A percentile compares a stretch with the other conserved stretches of the same genome.
Evolutionary conservation across 441 rosid species (phyloP).

Genomic region (Gossypium laxum): DNA sequence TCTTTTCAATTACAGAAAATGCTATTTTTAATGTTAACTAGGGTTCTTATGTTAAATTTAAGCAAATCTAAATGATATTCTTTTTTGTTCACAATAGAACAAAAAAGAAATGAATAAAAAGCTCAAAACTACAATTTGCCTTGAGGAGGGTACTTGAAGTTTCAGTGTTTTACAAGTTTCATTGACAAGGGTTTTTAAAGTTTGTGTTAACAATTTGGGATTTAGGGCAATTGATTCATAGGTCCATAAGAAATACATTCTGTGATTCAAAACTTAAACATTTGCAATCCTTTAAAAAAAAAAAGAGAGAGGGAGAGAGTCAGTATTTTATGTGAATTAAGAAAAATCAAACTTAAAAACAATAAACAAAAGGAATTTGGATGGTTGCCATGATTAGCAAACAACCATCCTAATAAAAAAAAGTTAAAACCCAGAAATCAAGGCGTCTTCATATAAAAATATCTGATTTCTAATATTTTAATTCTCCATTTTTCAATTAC

Average conservation of each 20-base stretch:
- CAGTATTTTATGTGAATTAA: background rate
- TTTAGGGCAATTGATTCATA: background rate
- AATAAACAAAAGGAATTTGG: background rate
- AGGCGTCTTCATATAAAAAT: background rate
- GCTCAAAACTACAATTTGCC: background rate
- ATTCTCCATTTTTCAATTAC: background rate
- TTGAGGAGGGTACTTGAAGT: too few species aligned
- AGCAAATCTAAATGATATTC: background rate
- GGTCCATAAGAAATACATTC: too few species aligned
- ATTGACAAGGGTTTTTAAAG: background rate
- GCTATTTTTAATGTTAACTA: conserved; percentile 20
- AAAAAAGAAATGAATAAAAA: background rate
- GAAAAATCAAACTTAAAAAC: background rate
- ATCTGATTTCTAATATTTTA: background rate
- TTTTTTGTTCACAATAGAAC: conserved; percentile 6
- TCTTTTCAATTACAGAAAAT: conserved; percentile 20
- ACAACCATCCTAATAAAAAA: background rate
- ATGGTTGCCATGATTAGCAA: conserved; percentile 6
- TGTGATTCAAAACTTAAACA: too few species aligned
- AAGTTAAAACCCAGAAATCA: conserved; percentile 5
- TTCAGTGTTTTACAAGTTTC: background rate
- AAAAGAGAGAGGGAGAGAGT: too few species aligned
- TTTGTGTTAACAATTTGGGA: background rate
- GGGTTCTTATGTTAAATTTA: background rate
- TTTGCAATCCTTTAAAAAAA: too few species aligned